Evolutionary conservation across 2,329 filamentous ascomycete genomes (phyloP).

Genomic region (Blumeriella jaapii): DNA sequence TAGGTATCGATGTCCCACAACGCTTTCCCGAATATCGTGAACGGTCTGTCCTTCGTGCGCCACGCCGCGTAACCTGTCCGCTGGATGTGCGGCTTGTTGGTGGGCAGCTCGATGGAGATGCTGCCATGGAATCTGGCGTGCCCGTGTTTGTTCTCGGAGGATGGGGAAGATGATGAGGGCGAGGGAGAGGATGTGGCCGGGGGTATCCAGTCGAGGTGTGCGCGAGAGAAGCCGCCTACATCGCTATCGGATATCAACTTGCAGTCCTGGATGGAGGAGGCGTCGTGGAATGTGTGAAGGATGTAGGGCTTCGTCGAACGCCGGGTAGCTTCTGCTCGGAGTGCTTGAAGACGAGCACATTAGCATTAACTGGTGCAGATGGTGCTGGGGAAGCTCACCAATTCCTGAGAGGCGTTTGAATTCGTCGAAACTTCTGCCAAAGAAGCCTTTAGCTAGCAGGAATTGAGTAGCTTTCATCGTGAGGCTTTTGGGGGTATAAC

Average conservation of each 20-base stretch:
- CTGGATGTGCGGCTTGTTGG: constrained; percentile 60
- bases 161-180: not conserved
- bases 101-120: constrained; percentile 78
- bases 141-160: constrained; percentile 30
- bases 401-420: constrained; percentile 44
- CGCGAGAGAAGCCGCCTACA: constrained; percentile 76
- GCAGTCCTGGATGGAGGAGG: constrained; percentile 37
- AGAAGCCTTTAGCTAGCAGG: constrained; percentile 40
- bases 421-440: constrained; percentile 47
- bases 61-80: constrained; percentile 83
- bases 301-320: constrained; percentile 50
- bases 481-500: too few species aligned
- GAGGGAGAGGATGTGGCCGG: constrained; percentile 15
- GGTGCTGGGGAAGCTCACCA: constrained; percentile 29
- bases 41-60: constrained; percentile 64
- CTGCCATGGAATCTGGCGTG: constrained; percentile 77
- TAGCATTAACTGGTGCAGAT: constrained; percentile 1
- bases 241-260: constrained; percentile 81
- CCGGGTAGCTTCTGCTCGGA: constrained; percentile 59
- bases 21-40: constrained; percentile 75
- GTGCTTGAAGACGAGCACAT: constrained; percentile 34
- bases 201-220: constrained; percentile 45
- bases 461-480: constrained; percentile 38
- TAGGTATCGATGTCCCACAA: constrained; percentile 89
- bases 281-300: constrained; percentile 50